A percentile compares a stretch with the other conserved stretches of the same genome.
Conservation (phyloP, 768 basidiomycete genomes). For the Erythrobasidium yunnanense region DNA sequence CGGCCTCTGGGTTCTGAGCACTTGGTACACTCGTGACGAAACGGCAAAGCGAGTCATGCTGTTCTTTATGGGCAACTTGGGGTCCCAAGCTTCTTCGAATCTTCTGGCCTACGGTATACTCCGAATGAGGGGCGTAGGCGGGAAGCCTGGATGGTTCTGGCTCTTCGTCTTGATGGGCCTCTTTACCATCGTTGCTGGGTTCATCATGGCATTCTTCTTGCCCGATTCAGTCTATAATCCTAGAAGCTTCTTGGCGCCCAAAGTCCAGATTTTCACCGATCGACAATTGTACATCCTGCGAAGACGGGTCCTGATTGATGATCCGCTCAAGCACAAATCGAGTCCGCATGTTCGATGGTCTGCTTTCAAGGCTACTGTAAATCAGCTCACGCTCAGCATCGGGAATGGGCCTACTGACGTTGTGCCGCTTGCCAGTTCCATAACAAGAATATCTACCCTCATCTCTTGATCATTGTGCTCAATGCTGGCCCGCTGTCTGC, state of each 20-base stretch:
- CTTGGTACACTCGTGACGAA: slow-evolving; percentile 37
- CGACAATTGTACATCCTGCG: slow-evolving; percentile 36
- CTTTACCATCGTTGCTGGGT: slow-evolving; percentile 35
- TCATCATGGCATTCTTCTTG: slow-evolving; percentile 36
- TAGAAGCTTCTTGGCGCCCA: slow-evolving; percentile 34
- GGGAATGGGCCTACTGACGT: neutral
- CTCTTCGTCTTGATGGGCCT: slow-evolving; percentile 33
- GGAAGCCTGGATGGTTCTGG: slow-evolving; percentile 25
- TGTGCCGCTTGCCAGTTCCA: neutral
- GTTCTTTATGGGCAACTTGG: slow-evolving; percentile 38
- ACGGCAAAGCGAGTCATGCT: slow-evolving; percentile 34
- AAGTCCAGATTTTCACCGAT: slow-evolving; percentile 31
- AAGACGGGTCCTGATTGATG: slow-evolving; percentile 36
- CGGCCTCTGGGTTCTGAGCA: slow-evolving; percentile 33
- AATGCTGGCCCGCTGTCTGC: slow-evolving; percentile 12
- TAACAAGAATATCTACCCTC: slow-evolving; percentile 1
- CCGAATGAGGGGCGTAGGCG: slow-evolving; percentile 27
- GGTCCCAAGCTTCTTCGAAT: slow-evolving; percentile 35
- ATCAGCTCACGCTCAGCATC: slow-evolving; percentile 15
- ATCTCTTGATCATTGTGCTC: slow-evolving; percentile 5
- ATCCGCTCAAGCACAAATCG: slow-evolving; percentile 33
- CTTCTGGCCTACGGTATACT: slow-evolving; percentile 38
- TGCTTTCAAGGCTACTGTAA: slow-evolving; percentile 33
- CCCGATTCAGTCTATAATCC: slow-evolving; percentile 35
- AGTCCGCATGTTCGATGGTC: slow-evolving; percentile 29